Evolutionary conservation across 140 eudicot genomes (phyloP), one percentile per base, ranked within the genome.

Genomic region (Erigeron philadelphicus): DNA sequence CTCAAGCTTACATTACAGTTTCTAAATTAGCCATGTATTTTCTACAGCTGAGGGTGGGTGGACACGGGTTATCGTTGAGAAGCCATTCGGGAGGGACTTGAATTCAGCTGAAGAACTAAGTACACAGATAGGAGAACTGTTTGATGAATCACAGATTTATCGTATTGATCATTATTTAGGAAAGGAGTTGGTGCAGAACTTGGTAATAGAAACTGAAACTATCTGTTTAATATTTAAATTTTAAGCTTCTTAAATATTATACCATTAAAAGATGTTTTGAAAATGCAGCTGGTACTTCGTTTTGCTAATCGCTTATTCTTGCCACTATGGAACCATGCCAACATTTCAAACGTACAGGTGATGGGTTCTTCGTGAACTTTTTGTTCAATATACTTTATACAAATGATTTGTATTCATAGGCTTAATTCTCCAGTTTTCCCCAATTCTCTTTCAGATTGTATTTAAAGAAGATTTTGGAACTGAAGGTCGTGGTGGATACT

Each of bases 381-480:
- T 67, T 17, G 35, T 38, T 57, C 19, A 16, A 40, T 18, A 46
- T 4, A 8, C 6, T 9, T 56, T 57, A 21, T 21, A 57, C 5
- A 25, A 50, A n/a, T 19, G 61, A 19, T 16, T 18, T 17, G 17
- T 5, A 9, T 31, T 31, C 38, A 31, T 59, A 21, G 47, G 61
- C 58, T 63, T 48, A 3, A 15, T 38, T 76, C 53, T 64, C 25
- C 41, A 65, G 42, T 42, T 3, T 21, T 45, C 17, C 63, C 53
- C 31, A 71, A 4, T 67, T 67, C 47, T 18, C 49, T 59, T 73
- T 65, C 87, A 92, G 92, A 92, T 92, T 81, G 96, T 92, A 74
- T 92, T 92, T 65, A 92, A 95, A 77, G 98, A 92, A 70, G 95
- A 92, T 78, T 92, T 92, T 72, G 98, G 98, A 77, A 92, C 96